Evolutionary conservation across 116 monocot species (phyloP), one percentile per base, ranked within the genome.

Genomic region (Zostera marina): DNA sequence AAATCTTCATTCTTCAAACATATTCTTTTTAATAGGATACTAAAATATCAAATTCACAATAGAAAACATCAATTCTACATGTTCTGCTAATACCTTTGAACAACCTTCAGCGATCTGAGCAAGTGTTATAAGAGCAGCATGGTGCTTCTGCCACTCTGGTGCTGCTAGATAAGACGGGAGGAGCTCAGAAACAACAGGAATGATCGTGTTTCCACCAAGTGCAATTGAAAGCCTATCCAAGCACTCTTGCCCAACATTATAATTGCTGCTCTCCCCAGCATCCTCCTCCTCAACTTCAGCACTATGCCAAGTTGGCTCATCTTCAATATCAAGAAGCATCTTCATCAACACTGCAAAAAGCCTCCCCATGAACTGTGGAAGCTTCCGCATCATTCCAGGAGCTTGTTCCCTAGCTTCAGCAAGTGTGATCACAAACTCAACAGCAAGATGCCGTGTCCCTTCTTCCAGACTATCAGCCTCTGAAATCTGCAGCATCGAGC

Each of bases 41-140:
- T 32, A 32, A 3, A 47, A 47, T 17, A 47, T 47, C 6, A 11
- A 47, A 7, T 47, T 15, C 14, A 55, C 4, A 26, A 55, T 13
- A 55, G 26, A 38, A 14, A 55, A 25, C 32, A 13, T 1, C 25
- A 26, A 55, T 10, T 0, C n/a, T n/a, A n/a, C n/a, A n/a, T n/a
- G n/a, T n/a, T 22, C 55, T 32, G 21, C 17, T 42, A 43, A 23
- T 55, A 91, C 91, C 78, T 85, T 85, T n/a, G 96, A 76, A 66
- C 85, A 96, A 41, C 96, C 96, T 61, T 89, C 96, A 7, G 96
- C 96, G 57, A 89, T 96, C 68, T 89, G 96, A 2, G 96, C 79
- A 60, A 96, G 82, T 3, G 90, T 77, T 42, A 90, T 81, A 47
- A 90, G 71, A 1, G 98, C 86, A 12, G 91, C 86, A 63, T 98